Evolutionary conservation across 2,329 filamentous ascomycete species (phyloP).

Genomic region (Fusarium nelsonii): DNA sequence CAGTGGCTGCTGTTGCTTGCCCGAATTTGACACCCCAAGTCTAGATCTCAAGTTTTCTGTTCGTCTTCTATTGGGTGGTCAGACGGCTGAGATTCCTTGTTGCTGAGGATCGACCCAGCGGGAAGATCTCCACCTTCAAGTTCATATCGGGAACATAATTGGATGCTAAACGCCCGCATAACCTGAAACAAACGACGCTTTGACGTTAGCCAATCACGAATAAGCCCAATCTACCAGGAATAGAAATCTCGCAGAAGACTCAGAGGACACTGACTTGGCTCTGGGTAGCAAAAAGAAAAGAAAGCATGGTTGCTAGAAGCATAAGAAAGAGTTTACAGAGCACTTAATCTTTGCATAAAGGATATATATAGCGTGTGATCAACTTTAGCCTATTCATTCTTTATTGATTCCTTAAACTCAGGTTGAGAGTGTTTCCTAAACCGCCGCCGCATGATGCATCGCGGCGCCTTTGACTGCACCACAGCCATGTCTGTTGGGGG

Average conservation of each 20-base stretch:
- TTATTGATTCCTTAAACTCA: neutral
- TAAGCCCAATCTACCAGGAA: conserved; percentile 39
- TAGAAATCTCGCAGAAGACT: conserved; percentile 38
- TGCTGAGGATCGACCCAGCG: conserved; percentile 12
- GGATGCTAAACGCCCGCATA: conserved; percentile 50
- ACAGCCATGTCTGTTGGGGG: neutral
- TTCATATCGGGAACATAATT: conserved; percentile 39
- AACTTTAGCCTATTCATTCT: neutral
- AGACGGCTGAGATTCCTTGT: conserved; percentile 28
- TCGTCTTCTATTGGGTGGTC: conserved; percentile 14
- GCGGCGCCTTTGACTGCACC: neutral
- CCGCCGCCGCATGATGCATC: neutral
- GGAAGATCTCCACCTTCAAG: conserved; percentile 27
- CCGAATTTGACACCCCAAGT: neutral
- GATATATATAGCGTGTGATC: too few relatives aligned
- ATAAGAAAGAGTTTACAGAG: neutral
- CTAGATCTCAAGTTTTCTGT: neutral
- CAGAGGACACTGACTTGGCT: conserved; percentile 11
- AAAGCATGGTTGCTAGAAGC: neutral
- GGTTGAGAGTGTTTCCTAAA: neutral
- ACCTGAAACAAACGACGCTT: conserved; percentile 54
- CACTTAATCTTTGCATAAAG: neutral
- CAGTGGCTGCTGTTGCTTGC: neutral
- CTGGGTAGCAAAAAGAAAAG: neutral
- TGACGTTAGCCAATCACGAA: conserved; percentile 44